Evolutionary conservation across 2,329 filamentous ascomycete genomes (phyloP).

Genomic region (Kalmusia sp.): DNA sequence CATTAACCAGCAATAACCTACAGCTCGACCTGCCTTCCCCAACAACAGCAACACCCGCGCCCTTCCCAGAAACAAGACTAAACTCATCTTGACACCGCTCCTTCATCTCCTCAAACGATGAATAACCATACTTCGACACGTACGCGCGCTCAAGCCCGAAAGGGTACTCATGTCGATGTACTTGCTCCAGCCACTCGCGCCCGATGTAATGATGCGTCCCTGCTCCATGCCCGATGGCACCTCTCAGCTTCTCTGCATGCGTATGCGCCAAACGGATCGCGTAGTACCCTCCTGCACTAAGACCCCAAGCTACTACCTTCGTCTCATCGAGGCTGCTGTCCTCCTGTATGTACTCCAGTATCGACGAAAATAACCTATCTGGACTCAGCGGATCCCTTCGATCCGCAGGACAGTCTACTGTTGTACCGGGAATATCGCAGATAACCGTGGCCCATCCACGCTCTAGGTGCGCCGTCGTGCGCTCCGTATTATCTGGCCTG

Average conservation of each 20-base stretch:
- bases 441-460: conserved; percentile 59
- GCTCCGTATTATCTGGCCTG: conserved; percentile 56
- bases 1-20: conserved; percentile 62
- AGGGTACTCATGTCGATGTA: conserved; percentile 64
- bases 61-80: conserved; percentile 60
- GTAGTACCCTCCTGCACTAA: conserved; percentile 66
- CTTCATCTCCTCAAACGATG: conserved; percentile 51
- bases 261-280: conserved; percentile 64
- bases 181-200: conserved; percentile 59
- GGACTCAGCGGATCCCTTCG: conserved; percentile 55
- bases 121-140: conserved; percentile 53
- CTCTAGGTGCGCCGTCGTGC: conserved; percentile 54
- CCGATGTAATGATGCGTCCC: conserved; percentile 66
- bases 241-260: conserved; percentile 56
- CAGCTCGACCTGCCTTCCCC: conserved; percentile 50
- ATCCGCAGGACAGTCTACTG: conserved; percentile 59
- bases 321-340: conserved; percentile 55
- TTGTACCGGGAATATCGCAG: conserved; percentile 64
- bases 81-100: conserved; percentile 58
- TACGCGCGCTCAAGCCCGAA: conserved; percentile 62
- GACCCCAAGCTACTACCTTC: conserved; percentile 61
- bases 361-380: conserved; percentile 60
- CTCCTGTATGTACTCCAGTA: conserved; percentile 59
- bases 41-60: conserved; percentile 52
- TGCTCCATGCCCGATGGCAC: conserved; percentile 60